Conservation (phyloP, 768 basidiomycete species). For the Mycena chlorophos region DNA sequence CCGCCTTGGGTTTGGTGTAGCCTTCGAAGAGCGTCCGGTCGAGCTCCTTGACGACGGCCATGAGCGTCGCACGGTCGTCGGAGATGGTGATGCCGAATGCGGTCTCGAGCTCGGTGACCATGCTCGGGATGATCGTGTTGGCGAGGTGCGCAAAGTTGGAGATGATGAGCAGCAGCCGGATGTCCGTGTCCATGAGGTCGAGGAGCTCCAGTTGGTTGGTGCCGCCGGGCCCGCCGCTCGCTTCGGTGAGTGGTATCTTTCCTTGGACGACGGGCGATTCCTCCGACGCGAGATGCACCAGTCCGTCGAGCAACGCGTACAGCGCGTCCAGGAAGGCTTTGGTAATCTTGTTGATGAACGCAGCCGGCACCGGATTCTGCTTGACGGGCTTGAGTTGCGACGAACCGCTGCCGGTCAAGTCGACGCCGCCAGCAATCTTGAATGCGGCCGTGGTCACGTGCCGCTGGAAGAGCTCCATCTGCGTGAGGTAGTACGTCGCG, state of each 20-base stretch:
- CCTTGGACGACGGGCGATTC: constrained; percentile 54
- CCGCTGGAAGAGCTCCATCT: constrained; percentile 79
- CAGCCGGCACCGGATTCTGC: constrained; percentile 60
- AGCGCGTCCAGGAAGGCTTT: constrained; percentile 84
- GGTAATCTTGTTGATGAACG: constrained; percentile 72
- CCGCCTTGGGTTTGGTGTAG: constrained; percentile 81
- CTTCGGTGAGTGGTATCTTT: constrained; percentile 35
- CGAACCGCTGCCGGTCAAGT: constrained; percentile 38
- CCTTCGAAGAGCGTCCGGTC: constrained; percentile 89
- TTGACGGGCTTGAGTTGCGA: constrained; percentile 53
- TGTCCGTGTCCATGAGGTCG: constrained; percentile 77
- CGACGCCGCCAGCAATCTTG: constrained; percentile 78
- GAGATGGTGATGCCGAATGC: constrained; percentile 70
- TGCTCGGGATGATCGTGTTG: constrained; percentile 66
- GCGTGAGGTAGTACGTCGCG: constrained; percentile 72
- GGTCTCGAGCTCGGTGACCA: constrained; percentile 78
- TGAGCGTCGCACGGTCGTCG: constrained; percentile 77
- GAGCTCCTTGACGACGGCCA: constrained; percentile 76
- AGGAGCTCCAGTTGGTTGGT: constrained; percentile 56
- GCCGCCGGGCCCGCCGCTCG: constrained; percentile 31
- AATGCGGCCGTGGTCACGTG: constrained; percentile 74
- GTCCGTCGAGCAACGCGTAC: constrained; percentile 84
- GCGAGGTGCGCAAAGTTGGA: constrained; percentile 85
- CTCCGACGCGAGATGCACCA: constrained; percentile 76
- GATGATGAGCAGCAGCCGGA: constrained; percentile 81